A percentile compares a stretch with the other conserved stretches of the same genome.
These are phyloP conservation scores for Cucurbita pepo DNA, from an alignment of 306 rosid genomes.

Conservation along the genomic window DNA sequence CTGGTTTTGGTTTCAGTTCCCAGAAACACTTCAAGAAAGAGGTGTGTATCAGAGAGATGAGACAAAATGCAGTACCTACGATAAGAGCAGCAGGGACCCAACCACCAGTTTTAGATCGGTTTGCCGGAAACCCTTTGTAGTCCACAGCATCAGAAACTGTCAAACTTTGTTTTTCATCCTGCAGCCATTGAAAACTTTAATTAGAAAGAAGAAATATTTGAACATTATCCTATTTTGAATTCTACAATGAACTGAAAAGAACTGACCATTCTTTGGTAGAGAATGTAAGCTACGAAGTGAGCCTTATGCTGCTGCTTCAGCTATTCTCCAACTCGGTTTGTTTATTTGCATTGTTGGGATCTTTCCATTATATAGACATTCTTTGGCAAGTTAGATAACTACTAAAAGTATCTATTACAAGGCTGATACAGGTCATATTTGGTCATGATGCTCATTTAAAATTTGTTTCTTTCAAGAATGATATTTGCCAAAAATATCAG, in stretches of 20 bases:
- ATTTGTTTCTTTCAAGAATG: constrained; percentile 1
- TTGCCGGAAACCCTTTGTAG: constrained; percentile 65
- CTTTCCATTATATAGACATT: constrained; percentile 43
- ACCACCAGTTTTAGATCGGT: constrained; percentile 73
- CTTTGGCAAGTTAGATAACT: constrained; percentile 2
- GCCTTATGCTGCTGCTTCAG: neutral
- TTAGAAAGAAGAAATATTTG: neutral
- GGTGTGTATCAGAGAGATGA: neutral
- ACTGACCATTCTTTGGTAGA: neutral
- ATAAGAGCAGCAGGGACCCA: constrained; percentile 72
- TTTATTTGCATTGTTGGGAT: constrained; percentile 20
- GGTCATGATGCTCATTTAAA: constrained; percentile 9
- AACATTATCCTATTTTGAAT: neutral
- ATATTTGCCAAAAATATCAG: neutral
- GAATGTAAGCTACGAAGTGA: neutral
- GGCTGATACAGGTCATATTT: constrained; percentile 18
- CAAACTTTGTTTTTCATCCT: constrained; percentile 65
- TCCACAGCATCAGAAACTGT: constrained; percentile 59
- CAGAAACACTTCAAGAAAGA: neutral
- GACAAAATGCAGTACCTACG: constrained; percentile 33
- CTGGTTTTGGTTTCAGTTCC: neutral
- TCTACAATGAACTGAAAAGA: neutral
- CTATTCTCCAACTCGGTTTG: constrained; percentile 10
- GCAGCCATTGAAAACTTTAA: neutral
- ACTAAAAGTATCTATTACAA: constrained; percentile 15